Evolutionary conservation across 2,329 filamentous ascomycete genomes (phyloP).

Genomic region (Epichloe hybrida): DNA sequence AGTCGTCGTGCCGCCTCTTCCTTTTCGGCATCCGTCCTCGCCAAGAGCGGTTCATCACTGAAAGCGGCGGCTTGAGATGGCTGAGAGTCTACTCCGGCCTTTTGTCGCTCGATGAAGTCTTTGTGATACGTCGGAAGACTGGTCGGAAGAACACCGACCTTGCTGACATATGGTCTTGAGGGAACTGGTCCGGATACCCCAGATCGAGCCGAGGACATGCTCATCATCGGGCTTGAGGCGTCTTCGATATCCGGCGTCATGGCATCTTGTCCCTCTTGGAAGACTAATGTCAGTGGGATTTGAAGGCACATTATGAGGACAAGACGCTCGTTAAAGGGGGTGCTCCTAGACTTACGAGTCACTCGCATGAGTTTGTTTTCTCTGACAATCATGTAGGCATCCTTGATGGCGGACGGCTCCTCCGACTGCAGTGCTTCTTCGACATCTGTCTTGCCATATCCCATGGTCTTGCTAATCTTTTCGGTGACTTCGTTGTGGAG

Average conservation of each 20-base stretch:
- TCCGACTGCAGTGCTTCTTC: conserved; percentile 84
- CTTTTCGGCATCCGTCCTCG: conserved; percentile 58
- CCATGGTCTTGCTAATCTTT: conserved; percentile 96
- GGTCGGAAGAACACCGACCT: conserved; percentile 82
- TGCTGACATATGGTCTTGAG: conserved; percentile 54
- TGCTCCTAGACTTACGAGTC: conserved; percentile 54
- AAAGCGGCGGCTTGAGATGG: conserved; percentile 29
- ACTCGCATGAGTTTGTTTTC: conserved; percentile 97
- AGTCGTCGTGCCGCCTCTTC: conserved; percentile 68
- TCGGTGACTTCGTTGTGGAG: conserved; percentile 85
- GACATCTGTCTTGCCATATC: conserved; percentile 88
- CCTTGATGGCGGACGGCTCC: conserved; percentile 95
- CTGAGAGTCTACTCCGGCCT: conserved; percentile 34
- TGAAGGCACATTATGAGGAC: not conserved
- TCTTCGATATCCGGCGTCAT: conserved; percentile 24
- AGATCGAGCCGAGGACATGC: conserved; percentile 41
- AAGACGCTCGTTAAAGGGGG: too few species aligned
- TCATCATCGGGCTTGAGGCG: conserved; percentile 35
- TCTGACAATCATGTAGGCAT: conserved; percentile 93
- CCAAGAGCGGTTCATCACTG: conserved; percentile 33
- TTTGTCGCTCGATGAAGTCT: conserved; percentile 69
- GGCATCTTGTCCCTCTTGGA: conserved; percentile 21
- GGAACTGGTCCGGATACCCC: conserved; percentile 34
- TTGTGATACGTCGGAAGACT: conserved; percentile 84
- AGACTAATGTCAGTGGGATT: conserved; percentile 8